phyloP scores from a whole-genome alignment of 148 eudicot species.

The Nepenthes mirabilis region DNA sequence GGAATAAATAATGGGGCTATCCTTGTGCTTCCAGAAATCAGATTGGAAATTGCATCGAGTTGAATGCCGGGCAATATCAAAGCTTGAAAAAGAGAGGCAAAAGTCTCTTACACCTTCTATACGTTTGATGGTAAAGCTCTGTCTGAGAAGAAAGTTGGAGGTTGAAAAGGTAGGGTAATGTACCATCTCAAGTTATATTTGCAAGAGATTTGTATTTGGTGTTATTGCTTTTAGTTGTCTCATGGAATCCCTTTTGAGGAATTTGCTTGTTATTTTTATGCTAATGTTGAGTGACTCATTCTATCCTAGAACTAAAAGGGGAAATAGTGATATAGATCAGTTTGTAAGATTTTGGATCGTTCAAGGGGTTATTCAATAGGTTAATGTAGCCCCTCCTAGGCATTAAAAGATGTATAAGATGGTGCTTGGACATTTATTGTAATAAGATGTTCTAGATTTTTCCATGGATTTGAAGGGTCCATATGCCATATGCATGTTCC shows the following conservation, averaged over 20 bases:
- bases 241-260: background rate
- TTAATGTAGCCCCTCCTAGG: too few relatives aligned
- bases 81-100: conserved; percentile 40
- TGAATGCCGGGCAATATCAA: conserved; percentile 62
- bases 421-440: too few relatives aligned
- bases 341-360: too few relatives aligned
- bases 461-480: too few relatives aligned
- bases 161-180: conserved; percentile 38
- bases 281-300: too few relatives aligned
- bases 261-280: background rate
- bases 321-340: too few relatives aligned
- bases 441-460: too few relatives aligned
- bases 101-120: conserved; percentile 74
- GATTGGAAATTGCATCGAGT: conserved; percentile 88
- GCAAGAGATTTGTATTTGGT: background rate
- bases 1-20: background rate
- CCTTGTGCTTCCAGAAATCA: conserved; percentile 36
- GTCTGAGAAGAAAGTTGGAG: conserved; percentile 54
- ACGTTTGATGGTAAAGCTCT: conserved; percentile 81
- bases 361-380: too few relatives aligned
- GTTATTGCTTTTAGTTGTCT: background rate
- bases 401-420: too few relatives aligned
- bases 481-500: too few relatives aligned
- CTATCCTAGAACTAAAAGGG: too few relatives aligned
- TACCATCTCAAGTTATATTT: background rate